Evolutionary conservation across 768 basidiomycete genomes (phyloP), one percentile per base, ranked within the genome.

Genomic region (Chiua virens): DNA sequence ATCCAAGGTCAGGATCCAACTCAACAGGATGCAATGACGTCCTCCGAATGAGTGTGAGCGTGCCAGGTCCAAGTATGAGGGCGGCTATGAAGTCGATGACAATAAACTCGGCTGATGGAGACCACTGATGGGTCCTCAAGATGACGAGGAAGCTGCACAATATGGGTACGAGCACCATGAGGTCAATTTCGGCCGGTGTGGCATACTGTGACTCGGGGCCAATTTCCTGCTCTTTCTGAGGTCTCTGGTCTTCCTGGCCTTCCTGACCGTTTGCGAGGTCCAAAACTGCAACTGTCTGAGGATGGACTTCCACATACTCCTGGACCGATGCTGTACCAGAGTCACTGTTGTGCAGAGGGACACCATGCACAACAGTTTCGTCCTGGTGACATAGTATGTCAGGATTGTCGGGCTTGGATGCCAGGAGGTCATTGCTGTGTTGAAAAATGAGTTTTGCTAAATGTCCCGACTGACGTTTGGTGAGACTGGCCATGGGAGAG

Each of bases 401-500:
- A 21, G 21, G 4, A 8, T 2, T 1, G 23, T 22, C 47, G n/a
- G 14, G 42, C 21, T 56, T 45, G 4, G 27, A 44, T 1, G 10
- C 11, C 13, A 8, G 38, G 9, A 58, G 37, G 40, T 3, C 21
- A 42, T 47, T 56, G 47, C 56, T 50, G 42, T 62, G 25, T 27
- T 49, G 36, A 6, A 59, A 47, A 42, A 62, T 8, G 14, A 62
- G 57, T 21, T 38, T 50, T 5, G 57, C 51, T 3, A 59, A 49
- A 37, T 53, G 53, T 17, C 56, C 60, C 9, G 60, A 58, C 39
- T 50, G 57, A 10, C 60, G 52, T 34, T 59, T 58, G 18, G 45
- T 39, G 27, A 62, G 54, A 25, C 60, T 56, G 35, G 60, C 11
- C 53, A 61, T 62, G 8, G n/a, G 57, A 56, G 30, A 30, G 42